Evolutionary conservation across 441 rosid species (phyloP), one percentile per base, ranked within the genome.

Genomic region (Populus trichocarpa): DNA sequence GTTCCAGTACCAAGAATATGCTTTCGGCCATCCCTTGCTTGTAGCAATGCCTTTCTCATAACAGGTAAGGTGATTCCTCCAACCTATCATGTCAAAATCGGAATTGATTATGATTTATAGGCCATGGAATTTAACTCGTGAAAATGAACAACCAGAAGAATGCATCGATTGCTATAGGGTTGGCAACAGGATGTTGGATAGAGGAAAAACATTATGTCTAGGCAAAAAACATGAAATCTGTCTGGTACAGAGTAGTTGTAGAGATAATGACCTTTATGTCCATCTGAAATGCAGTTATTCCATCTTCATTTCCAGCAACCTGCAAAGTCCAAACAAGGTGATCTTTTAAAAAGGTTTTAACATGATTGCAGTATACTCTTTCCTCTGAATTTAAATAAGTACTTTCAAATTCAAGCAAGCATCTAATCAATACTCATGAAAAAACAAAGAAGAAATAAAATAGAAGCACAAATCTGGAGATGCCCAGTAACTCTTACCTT

Each of bases 261-360:
- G 75, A 66, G 72, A 79, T 71, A 36, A 61, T 66, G 71, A 96
- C 99, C 98, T 96, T 96, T 77, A 96, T 91, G 86, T 96, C 99
- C 99, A 96, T 90, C 87, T 96, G 99, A 89, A 96, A 96, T 78
- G 99, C 99, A 57, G 98, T 94, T 77, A 96, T 81, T 25, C 95
- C 96, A 86, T 91, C 92, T 90, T 93, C 96, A 88, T 86, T 93
- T 82, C 99, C 99, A 87, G 99, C 97, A 82, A 96, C 98, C 99
- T 96, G 85, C 67, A 78, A 83, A 42, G 70, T 80, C 25, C 75
- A 85, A 75, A 71, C 4, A 79, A 81, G 78, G 50, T 14, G 57
- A 46, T 46, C 81, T 42, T 32, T 46, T 46, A 46, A 14, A 46
- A 46, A 46, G 57, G 57, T 46, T 46, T 46, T 46, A 14, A 46